These are phyloP conservation scores for Suillus placidus DNA, from an alignment of 768 basidiomycete species.

Conservation along the genomic window DNA sequence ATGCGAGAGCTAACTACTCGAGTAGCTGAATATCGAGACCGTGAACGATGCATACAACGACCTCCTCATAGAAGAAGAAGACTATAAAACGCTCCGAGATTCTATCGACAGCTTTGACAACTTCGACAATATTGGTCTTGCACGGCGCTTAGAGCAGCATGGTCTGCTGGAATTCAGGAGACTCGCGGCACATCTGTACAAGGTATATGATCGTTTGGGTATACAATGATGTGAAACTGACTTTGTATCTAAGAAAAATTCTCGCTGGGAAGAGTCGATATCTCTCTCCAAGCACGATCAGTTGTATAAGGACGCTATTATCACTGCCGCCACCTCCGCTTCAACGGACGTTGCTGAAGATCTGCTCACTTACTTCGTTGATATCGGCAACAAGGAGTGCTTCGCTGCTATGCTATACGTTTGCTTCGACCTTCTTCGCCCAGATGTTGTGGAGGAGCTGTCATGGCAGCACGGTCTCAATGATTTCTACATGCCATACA, in stretches of 20 bases:
- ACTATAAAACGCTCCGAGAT: conserved; percentile 96
- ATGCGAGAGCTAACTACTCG: conserved; percentile 10
- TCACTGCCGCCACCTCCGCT: conserved; percentile 84
- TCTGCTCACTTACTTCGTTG: conserved; percentile 92
- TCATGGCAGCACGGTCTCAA: conserved; percentile 96
- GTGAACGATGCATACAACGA: conserved; percentile 99
- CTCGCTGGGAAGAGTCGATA: conserved; percentile 95
- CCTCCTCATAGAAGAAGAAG: conserved; percentile 98
- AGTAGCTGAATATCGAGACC: conserved; percentile 89
- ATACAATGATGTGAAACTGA: not conserved
- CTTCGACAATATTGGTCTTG: conserved; percentile 90
- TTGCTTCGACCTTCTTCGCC: conserved; percentile 94
- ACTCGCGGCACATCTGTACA: conserved; percentile 94
- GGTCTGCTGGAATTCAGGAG: conserved; percentile 94
- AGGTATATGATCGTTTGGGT: conserved; percentile 50
- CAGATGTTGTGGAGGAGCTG: conserved; percentile 91
- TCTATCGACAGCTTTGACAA: conserved; percentile 99
- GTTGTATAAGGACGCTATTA: conserved; percentile 94
- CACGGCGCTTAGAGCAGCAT: conserved; percentile 84
- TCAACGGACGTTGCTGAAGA: conserved; percentile 95
- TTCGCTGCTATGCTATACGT: conserved; percentile 88
- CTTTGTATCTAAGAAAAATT: conserved; percentile 75
- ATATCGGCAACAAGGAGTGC: conserved; percentile 98
- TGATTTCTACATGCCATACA: conserved; percentile 98
- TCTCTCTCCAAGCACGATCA: conserved; percentile 95